Evolutionary conservation across 2,329 filamentous ascomycete genomes (phyloP).

Genomic region (Fusarium temperatum): DNA sequence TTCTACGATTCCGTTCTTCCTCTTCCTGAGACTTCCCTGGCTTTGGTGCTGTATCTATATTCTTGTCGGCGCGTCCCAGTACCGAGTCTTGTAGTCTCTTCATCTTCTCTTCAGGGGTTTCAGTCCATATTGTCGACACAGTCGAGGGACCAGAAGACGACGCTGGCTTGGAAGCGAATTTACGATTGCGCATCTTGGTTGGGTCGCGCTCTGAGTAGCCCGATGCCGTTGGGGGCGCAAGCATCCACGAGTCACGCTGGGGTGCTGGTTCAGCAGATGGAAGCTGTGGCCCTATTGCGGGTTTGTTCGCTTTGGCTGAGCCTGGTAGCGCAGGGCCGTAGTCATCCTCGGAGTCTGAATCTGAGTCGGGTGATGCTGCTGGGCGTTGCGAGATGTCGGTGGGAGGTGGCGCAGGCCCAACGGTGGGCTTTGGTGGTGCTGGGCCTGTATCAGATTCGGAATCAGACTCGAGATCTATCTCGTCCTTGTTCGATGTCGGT

Average conservation of each 20-base stretch:
- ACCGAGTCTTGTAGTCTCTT: slow-evolving; percentile 83
- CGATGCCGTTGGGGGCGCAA: slow-evolving; percentile 70
- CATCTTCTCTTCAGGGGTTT: slow-evolving; percentile 89
- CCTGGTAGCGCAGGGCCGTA: slow-evolving; percentile 69
- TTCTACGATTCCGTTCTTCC: slow-evolving; percentile 60
- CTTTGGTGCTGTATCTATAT: slow-evolving; percentile 52
- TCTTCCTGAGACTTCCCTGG: slow-evolving; percentile 59
- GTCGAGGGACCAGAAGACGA: slow-evolving; percentile 46
- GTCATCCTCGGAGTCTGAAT: slow-evolving; percentile 59
- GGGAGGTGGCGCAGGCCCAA: slow-evolving; percentile 50
- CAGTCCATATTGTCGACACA: slow-evolving; percentile 83
- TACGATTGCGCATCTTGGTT: slow-evolving; percentile 81
- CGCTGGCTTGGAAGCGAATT: slow-evolving; percentile 75
- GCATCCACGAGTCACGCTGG: slow-evolving; percentile 87
- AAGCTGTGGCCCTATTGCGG: slow-evolving; percentile 48
- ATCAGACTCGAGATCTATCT: slow-evolving; percentile 54
- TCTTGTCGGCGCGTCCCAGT: slow-evolving; percentile 70
- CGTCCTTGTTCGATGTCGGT: slow-evolving; percentile 48
- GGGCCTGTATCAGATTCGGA: slow-evolving; percentile 50
- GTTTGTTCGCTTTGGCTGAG: slow-evolving; percentile 58
- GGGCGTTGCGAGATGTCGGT: slow-evolving; percentile 32
- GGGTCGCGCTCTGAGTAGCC: slow-evolving; percentile 75
- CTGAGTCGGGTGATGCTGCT: slow-evolving; percentile 48
- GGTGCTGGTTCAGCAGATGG: slow-evolving; percentile 54
- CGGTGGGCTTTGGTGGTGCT: slow-evolving; percentile 46